Evolutionary conservation across 352 stramenopile genomes (phyloP), one percentile per base, ranked within the genome.

Genomic region (Labyrinthula sp.): DNA sequence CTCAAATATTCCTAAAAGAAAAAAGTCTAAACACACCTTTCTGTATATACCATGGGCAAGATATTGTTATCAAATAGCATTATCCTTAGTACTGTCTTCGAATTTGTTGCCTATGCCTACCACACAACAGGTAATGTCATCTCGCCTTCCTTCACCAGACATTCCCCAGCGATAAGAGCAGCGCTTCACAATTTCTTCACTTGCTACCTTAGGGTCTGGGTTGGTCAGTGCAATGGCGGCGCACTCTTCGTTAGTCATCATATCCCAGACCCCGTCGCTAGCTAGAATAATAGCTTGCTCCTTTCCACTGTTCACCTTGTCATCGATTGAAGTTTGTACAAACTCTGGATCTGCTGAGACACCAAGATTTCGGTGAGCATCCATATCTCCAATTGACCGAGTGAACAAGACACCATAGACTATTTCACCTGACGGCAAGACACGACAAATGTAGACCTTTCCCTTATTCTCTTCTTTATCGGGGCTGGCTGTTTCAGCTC

Each of bases 201-300:
- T n/a, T n/a, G n/a, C n/a, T n/a, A n/a, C n/a, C n/a, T n/a, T n/a
- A n/a, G n/a, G n/a, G n/a, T n/a, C n/a, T n/a, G n/a, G n/a, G n/a
- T n/a, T n/a, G n/a, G n/a, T n/a, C n/a, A n/a, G n/a, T n/a, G n/a
- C 38, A 28, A 55, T 40, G 22, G 33, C 30, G 26, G 37, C 37
- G 3, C 41, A 38, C 9, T 36, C 12, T 38, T 62, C 30, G 45
- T 61, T 61, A 12, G 38, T 28, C 39, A 62, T 40, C 29, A 50
- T 27, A 34, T 62, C 56, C 56, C 56, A 62, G 10, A 62, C 27
- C n/a, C 56, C 56, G 29, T 62, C 56, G 24, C 35, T 57, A 4
- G 56, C 56, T 15, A 62, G 26, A 10, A 63, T 54, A 3, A 63
- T 20, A 22, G 57, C 61, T 39, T 54, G 43, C 31, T 57, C 45